Conservation (phyloP, 192 early-diverging fungal species). For the Entomortierella parvispora region DNA sequence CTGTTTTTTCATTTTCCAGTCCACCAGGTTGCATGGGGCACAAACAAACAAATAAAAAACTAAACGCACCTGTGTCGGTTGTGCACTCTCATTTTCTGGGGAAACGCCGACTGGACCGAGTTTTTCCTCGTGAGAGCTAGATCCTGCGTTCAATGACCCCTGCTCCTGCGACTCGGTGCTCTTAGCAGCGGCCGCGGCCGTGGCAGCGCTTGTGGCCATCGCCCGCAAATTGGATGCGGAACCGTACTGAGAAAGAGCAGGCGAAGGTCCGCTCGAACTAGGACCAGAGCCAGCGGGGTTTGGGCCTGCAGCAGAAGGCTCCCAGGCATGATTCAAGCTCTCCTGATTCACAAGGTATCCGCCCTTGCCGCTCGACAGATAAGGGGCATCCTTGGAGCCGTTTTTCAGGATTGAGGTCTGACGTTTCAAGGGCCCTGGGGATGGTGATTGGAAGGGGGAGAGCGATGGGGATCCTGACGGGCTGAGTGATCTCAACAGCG, state of each 20-base stretch:
- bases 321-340: constrained; percentile 41
- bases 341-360: constrained; percentile 17
- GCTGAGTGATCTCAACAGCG: constrained; percentile 35
- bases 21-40: too few species aligned
- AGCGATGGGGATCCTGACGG: constrained; percentile 31
- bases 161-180: not conserved
- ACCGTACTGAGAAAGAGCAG: constrained; percentile 25
- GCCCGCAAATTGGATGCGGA: constrained; percentile 45
- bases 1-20: too few species aligned
- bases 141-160: not conserved
- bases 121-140: too few species aligned
- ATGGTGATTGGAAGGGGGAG: constrained; percentile 7
- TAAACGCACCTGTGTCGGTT: too few species aligned
- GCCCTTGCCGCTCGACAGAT: constrained; percentile 17
- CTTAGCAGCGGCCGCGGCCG: not conserved
- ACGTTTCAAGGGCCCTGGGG: constrained; percentile 25
- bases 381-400: constrained; percentile 48
- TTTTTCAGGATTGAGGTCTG: constrained; percentile 47
- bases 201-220: constrained; percentile 19
- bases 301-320: constrained; percentile 20
- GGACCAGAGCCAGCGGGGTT: constrained; percentile 8
- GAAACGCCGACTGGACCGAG: too few species aligned
- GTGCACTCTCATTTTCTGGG: too few species aligned
- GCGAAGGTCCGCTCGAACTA: constrained; percentile 1
- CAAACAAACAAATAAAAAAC: too few species aligned